Evolutionary conservation across 164 flowering plant genomes (phyloP).

Genomic region (Stephania cephalantha): DNA sequence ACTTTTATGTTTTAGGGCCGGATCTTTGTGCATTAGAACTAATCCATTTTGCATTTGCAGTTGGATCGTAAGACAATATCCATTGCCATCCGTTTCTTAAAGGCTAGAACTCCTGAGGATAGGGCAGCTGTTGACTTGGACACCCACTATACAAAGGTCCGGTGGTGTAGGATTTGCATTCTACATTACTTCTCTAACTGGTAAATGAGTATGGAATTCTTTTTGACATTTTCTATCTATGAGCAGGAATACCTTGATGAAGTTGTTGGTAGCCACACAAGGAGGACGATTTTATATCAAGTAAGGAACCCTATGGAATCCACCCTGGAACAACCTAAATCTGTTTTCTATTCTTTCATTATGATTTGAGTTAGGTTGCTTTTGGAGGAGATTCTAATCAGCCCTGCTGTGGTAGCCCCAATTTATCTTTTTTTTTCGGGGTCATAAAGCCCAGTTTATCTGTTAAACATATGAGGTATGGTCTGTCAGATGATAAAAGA

Average conservation of each 20-base stretch:
- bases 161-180: conserved; percentile 5
- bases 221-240: conserved; percentile 9
- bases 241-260: conserved; percentile 94
- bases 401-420: no score
- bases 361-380: no score
- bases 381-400: no score
- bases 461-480: no score
- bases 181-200: not conserved
- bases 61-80: conserved; percentile 54
- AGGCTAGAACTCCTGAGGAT: conserved; percentile 85
- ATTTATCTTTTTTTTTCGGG: no score
- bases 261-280: conserved; percentile 50
- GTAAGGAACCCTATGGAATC: conserved; percentile 32
- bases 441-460: no score
- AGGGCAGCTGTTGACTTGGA: conserved; percentile 97
- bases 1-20: not conserved
- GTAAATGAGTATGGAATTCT: no score
- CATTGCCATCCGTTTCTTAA: conserved; percentile 66
- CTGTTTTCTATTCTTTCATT: not conserved
- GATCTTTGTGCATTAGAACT: no score
- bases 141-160: conserved; percentile 79
- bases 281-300: conserved; percentile 66
- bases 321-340: not conserved
- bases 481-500: no score
- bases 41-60: conserved; percentile 33